Percentiles rank a stretch among this genome's conserved stretches.
phyloP scores from a whole-genome alignment of 2,329 filamentous ascomycete genomes.

The Passalora sequoiae region DNA sequence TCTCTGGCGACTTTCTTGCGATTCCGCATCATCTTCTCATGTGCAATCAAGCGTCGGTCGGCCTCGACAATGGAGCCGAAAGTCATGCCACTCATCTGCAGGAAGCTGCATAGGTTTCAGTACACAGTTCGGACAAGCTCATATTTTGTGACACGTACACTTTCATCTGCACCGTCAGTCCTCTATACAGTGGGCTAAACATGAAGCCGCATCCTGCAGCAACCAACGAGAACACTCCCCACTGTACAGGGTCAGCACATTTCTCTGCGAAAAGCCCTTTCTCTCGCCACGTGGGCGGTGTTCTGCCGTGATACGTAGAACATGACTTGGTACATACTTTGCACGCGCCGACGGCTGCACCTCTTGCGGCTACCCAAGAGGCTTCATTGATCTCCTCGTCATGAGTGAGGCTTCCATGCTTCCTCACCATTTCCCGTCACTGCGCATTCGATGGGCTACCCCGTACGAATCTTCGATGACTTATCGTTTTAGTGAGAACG shows the following conservation, averaged over 20 bases:
- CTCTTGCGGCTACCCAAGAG: slow-evolving; percentile 65
- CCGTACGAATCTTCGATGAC: no score
- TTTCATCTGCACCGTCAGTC: slow-evolving; percentile 70
- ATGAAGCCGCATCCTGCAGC: slow-evolving; percentile 59
- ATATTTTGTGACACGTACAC: slow-evolving; percentile 51
- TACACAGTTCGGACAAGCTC: neutral
- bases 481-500: no score
- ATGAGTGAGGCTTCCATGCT: slow-evolving; percentile 53
- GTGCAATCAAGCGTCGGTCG: slow-evolving; percentile 61
- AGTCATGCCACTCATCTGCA: slow-evolving; percentile 85
- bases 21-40: slow-evolving; percentile 61
- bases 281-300: neutral
- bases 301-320: neutral
- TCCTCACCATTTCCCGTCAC: slow-evolving; percentile 15
- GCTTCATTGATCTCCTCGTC: slow-evolving; percentile 64
- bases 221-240: slow-evolving; percentile 62
- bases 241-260: slow-evolving; percentile 41
- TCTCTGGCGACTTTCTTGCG: slow-evolving; percentile 60
- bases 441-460: slow-evolving; percentile 4
- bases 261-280: neutral
- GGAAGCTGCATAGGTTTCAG: slow-evolving; percentile 51
- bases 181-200: slow-evolving; percentile 66
- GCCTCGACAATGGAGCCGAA: slow-evolving; percentile 71
- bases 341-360: slow-evolving; percentile 60
- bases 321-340: slow-evolving; percentile 46